Evolutionary conservation across 2,329 filamentous ascomycete species (phyloP).

Genomic region (Colletotrichum filicis): DNA sequence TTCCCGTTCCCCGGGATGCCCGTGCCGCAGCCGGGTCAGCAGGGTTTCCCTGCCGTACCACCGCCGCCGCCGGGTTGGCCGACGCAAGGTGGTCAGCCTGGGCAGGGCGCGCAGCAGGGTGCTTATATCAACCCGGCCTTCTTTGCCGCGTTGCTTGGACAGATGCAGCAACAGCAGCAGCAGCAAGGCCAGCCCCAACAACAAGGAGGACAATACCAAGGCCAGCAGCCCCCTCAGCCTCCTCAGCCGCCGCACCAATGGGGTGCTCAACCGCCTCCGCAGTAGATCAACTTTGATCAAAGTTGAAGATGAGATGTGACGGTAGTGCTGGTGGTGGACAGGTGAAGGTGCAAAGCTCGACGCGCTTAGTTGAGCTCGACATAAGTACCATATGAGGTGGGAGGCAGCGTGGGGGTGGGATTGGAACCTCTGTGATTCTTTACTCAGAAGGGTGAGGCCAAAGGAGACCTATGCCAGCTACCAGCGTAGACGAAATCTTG

Average conservation of each 20-base stretch:
- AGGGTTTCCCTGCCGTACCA: slow-evolving; percentile 49
- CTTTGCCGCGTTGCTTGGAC: slow-evolving; percentile 60
- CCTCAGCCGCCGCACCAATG: slow-evolving; percentile 36
- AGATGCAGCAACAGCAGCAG: slow-evolving; percentile 50
- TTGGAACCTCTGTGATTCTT: neutral
- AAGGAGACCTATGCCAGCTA: neutral
- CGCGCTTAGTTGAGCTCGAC: neutral
- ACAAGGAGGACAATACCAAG: slow-evolving; percentile 35
- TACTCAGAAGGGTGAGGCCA: neutral
- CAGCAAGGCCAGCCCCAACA: neutral
- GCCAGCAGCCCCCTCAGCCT: slow-evolving; percentile 43
- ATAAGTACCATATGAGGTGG: neutral
- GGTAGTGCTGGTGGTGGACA: too few relatives aligned
- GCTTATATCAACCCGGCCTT: slow-evolving; percentile 69
- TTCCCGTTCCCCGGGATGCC: slow-evolving; percentile 59
- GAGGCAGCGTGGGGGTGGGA: neutral
- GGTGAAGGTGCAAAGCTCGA: neutral
- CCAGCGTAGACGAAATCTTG: slow-evolving; percentile 1
- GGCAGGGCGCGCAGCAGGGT: slow-evolving; percentile 49
- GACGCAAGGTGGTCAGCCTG: slow-evolving; percentile 45
- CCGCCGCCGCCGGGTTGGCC: slow-evolving; percentile 54
- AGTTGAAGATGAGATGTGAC: neutral
- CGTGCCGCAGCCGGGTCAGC: slow-evolving; percentile 43
- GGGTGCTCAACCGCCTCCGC: slow-evolving; percentile 30
- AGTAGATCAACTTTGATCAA: neutral